Evolutionary conservation across 495 filamentous ascomycete genomes (phyloP).

Genomic region (Xylaria cubensis): DNA sequence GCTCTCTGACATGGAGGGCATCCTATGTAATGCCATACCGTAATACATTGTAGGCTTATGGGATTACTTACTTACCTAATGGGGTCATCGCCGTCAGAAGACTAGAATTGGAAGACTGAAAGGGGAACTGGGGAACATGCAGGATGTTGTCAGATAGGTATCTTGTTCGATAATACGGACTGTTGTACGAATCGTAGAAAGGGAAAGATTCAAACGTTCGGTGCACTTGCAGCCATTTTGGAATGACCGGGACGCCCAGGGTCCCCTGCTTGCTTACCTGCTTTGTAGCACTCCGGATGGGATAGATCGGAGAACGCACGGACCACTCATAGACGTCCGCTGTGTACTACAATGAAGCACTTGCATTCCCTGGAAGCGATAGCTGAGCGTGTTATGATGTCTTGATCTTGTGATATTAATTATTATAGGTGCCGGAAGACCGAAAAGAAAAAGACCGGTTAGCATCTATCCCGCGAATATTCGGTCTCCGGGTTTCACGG

Average conservation of each 20-base stretch:
- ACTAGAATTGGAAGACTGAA: not conserved
- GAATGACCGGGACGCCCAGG: not conserved
- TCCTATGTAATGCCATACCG: not conserved
- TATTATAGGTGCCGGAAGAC: not conserved
- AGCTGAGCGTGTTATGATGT: not conserved
- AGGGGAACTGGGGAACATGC: not conserved
- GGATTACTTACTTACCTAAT: not conserved
- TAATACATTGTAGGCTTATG: not conserved
- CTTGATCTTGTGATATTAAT: not conserved
- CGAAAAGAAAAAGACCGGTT: not conserved
- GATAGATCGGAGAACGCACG: not conserved
- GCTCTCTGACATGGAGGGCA: not conserved
- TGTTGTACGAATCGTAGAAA: not conserved
- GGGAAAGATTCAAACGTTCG: not conserved
- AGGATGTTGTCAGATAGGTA: not conserved
- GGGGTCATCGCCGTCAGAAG: not conserved
- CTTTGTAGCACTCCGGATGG: not conserved
- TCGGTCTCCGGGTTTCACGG: slow-evolving; percentile 11
- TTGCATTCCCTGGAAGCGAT: too few relatives aligned
- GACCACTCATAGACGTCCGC: not conserved
- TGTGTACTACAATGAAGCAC: too few relatives aligned
- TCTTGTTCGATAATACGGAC: not conserved
- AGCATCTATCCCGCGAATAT: not conserved
- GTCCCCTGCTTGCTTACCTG: not conserved
- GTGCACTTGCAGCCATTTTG: not conserved